Conservation (phyloP, 225 moss, liverwort and hornwort genomes). For the Asterella californica region DNA sequence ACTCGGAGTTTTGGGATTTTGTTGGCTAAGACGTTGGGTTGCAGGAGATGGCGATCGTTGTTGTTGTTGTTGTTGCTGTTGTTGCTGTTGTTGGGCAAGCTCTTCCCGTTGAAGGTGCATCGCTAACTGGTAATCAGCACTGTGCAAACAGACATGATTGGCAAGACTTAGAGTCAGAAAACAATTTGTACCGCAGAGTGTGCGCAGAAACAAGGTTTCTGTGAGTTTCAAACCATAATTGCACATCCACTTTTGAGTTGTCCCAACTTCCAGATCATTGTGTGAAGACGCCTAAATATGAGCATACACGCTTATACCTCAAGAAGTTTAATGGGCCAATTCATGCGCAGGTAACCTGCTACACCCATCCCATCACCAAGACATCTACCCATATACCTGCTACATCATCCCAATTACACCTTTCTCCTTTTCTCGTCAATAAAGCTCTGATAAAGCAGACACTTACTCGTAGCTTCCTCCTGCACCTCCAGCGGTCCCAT, state of each 20-base stretch:
- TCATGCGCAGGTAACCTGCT: too few relatives aligned
- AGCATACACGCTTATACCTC: too few relatives aligned
- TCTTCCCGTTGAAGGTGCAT: slow-evolving; percentile 95
- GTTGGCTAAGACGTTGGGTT: slow-evolving; percentile 40
- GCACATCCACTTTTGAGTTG: too few relatives aligned
- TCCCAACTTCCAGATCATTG: too few relatives aligned
- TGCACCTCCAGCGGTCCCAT: slow-evolving; percentile 21
- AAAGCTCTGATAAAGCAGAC: neutral
- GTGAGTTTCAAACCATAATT: too few relatives aligned
- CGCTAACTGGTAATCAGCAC: slow-evolving; percentile 87
- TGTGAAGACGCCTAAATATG: too few relatives aligned
- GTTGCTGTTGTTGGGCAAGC: slow-evolving; percentile 86
- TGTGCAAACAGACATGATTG: slow-evolving; percentile 36
- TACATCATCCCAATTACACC: too few relatives aligned
- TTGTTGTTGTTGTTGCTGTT: slow-evolving; percentile 61
- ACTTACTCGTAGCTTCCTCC: slow-evolving; percentile 57
- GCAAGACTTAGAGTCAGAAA: neutral
- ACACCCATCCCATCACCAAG: too few relatives aligned
- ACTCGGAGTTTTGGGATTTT: slow-evolving; percentile 35
- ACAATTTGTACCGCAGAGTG: too few relatives aligned
- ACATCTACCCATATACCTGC: too few relatives aligned
- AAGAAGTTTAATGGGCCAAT: too few relatives aligned
- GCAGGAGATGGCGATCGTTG: slow-evolving; percentile 49
- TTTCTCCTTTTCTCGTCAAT: neutral
- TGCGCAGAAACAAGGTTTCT: too few relatives aligned